Conservation (phyloP, 169 alveolate genomes). For the Eimeria praecox region DNA sequence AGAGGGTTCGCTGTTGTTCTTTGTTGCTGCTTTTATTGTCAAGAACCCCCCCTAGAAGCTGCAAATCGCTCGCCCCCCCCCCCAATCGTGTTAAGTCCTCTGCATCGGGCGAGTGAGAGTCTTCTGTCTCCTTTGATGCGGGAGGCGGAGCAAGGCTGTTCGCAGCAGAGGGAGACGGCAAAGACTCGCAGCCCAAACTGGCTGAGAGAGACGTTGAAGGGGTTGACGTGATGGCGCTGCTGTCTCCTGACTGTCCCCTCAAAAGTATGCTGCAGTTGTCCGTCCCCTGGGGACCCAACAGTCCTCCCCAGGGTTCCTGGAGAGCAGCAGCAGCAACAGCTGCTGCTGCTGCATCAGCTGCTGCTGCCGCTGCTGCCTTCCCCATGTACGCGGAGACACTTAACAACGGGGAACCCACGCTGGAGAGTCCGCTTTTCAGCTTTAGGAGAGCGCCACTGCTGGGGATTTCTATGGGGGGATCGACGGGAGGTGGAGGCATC, state of each 20-base stretch:
- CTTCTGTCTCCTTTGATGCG: slow-evolving; percentile 30
- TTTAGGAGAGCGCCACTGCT: not conserved
- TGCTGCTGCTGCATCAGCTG: not conserved
- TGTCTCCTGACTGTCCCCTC: slow-evolving; percentile 48
- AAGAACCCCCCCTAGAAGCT: no score
- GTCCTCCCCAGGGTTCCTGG: slow-evolving; percentile 37
- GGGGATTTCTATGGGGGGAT: not conserved
- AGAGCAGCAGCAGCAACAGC: slow-evolving; percentile 23
- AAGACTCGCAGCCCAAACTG: slow-evolving; percentile 42
- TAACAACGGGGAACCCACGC: not conserved
- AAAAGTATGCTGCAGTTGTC: not conserved
- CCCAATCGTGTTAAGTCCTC: not conserved
- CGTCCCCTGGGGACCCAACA: not conserved
- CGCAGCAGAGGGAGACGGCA: slow-evolving; percentile 55
- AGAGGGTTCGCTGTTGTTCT: not conserved
- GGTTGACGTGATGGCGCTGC: not conserved
- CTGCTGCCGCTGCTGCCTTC: not conserved
- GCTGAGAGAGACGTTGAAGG: slow-evolving; percentile 37
- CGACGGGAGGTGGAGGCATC: not conserved
- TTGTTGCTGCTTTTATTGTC: not conserved
- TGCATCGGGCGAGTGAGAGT: not conserved
- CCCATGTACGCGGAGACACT: not conserved
- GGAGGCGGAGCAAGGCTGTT: not conserved
- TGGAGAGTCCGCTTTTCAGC: not conserved
- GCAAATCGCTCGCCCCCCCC: no score